Evolutionary conservation across 768 basidiomycete genomes (phyloP), one percentile per base, ranked within the genome.

Genomic region (Rhodotorula graminis): DNA sequence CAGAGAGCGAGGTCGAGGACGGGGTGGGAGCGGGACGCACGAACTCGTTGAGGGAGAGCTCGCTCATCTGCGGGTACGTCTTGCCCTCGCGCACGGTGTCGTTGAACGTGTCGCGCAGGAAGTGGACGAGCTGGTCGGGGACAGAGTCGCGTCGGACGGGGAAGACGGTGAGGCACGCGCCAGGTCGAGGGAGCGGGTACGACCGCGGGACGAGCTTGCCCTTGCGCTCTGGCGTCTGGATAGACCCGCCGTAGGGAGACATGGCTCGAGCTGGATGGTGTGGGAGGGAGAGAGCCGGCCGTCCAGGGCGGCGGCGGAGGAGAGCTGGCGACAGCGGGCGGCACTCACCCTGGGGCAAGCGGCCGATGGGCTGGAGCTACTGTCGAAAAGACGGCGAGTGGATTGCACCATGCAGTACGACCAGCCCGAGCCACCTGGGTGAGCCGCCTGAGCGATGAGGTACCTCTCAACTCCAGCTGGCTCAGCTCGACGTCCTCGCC

Each of bases 41-140:
- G 81, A 93, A 96, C 6, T 84, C 82, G 46, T 85, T 81, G 33
- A 84, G 83, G 12, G 81, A 80, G 68, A 84, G 80, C 27, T 78
- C 75, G 16, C 79, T 80, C 81, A 92, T 90, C 81, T 94, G 93
- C 0, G 93, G 92, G 80, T 94, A 95, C 15, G 93, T 92, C 73
- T 83, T 77, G 2, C 93, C 93, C 59, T 85, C 85, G 67, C 87
- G 88, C 21, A 95, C 83, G 76, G 90, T 91, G 64, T 84, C 83
- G n/a, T 86, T 85, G 80, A 95, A 94, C 1, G 76, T 61, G 14
- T 53, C n/a, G 15, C 65, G 55, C 44, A 75, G 65, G 58, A 72
- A 75, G 16, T 37, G 65, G 49, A 75, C 62, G 44, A 75, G 71
- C 37, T 87, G 82, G 46, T 70, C 52, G 73, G 85, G 84, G 27